Percentiles rank a stretch among this genome's conserved stretches.
These are phyloP conservation scores for Euphorbia pulcherrima DNA, from an alignment of 345 rosid genomes.

Conservation along the genomic window DNA sequence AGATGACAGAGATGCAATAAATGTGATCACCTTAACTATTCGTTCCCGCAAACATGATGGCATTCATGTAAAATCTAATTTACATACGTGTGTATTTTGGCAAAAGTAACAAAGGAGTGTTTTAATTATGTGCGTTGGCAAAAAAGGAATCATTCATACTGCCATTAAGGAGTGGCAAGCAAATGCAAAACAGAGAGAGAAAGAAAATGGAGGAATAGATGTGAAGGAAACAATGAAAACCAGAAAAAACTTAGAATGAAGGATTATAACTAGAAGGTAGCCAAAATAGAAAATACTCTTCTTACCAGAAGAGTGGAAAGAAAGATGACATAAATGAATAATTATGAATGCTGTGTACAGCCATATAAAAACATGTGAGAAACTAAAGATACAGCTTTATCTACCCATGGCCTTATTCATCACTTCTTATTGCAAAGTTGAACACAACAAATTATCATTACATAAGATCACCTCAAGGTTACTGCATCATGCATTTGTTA, in stretches of 20 bases:
- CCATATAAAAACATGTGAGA: neutral
- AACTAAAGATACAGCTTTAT: neutral
- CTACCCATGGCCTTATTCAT: neutral
- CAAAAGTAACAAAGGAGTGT: neutral
- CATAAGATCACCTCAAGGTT: neutral
- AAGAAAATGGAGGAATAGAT: neutral
- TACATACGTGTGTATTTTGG: neutral
- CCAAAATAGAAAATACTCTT: neutral
- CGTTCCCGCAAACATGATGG: conserved; percentile 41
- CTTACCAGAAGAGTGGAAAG: neutral
- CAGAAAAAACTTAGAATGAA: neutral
- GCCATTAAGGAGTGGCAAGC: neutral
- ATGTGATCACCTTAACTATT: conserved; percentile 37
- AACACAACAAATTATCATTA: neutral
- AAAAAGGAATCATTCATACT: neutral
- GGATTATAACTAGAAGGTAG: neutral
- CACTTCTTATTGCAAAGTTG: neutral
- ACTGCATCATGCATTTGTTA: neutral
- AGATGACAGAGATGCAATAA: conserved; percentile 30
- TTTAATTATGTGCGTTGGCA: neutral
- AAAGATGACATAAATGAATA: neutral
- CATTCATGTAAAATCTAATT: conserved; percentile 8
- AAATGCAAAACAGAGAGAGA: neutral
- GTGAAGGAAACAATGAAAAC: neutral
- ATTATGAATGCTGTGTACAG: neutral